phyloP scores from a whole-genome alignment of 1,284 basidiomycete genomes.

The Pterulicium gracile region DNA sequence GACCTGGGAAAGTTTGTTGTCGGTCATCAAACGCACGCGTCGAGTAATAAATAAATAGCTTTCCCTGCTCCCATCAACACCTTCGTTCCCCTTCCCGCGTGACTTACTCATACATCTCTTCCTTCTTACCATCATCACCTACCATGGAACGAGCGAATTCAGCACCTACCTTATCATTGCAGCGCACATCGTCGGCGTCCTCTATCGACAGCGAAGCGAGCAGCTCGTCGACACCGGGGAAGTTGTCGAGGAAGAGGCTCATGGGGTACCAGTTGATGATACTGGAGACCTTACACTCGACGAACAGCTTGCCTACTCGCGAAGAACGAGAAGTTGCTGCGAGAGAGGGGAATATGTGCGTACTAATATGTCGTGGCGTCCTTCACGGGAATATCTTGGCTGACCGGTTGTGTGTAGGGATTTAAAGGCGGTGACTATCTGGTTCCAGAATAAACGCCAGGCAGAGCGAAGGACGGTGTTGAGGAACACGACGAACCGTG shows the following conservation, averaged over 20 bases:
- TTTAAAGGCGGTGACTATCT: conserved; percentile 67
- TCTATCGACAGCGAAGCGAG: neutral
- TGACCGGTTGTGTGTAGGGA: conserved; percentile 34
- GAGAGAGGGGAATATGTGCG: conserved; percentile 49
- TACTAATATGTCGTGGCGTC: conserved; percentile 14
- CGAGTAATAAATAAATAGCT: too few relatives aligned
- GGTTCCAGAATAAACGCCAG: conserved; percentile 78
- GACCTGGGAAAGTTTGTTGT: too few relatives aligned
- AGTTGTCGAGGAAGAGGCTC: conserved; percentile 37
- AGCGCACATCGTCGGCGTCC: neutral
- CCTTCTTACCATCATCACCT: too few relatives aligned
- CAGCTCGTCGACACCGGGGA: neutral
- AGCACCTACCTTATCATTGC: too few relatives aligned
- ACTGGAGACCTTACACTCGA: conserved; percentile 62
- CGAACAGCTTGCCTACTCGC: conserved; percentile 58
- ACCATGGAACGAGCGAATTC: too few relatives aligned
- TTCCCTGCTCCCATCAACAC: too few relatives aligned
- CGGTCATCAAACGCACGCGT: too few relatives aligned
- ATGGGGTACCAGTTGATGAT: conserved; percentile 55
- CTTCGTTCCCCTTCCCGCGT: too few relatives aligned
- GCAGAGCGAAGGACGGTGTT: conserved; percentile 56
- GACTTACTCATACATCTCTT: too few relatives aligned
- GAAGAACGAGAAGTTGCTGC: conserved; percentile 59
- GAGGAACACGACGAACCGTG: conserved; percentile 24
- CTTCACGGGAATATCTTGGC: conserved; percentile 9